Conservation (phyloP, 495 filamentous ascomycete species). For the Lophiostoma macrostomum region DNA sequence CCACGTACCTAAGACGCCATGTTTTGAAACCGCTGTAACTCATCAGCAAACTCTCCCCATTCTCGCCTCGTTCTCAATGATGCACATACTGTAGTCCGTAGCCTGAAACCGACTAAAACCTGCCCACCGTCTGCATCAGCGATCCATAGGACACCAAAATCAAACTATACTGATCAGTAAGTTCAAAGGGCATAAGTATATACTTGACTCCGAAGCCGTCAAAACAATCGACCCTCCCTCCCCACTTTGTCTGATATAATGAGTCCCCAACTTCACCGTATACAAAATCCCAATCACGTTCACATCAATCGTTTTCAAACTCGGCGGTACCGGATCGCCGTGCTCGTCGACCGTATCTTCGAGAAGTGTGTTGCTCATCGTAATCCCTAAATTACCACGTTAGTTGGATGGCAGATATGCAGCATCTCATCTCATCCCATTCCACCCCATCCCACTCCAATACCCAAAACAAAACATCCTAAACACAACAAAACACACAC, state of each 20-base stretch:
- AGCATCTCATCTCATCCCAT: no score
- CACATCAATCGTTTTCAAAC: constrained; percentile 23
- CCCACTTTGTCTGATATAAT: constrained; percentile 16
- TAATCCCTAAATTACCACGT: no score
- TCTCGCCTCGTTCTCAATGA: no score
- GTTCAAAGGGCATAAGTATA: neutral
- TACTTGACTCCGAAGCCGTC: constrained; percentile 33
- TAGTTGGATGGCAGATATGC: no score
- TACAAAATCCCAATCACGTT: constrained; percentile 32
- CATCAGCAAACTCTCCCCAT: no score
- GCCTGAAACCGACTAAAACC: constrained; percentile 17
- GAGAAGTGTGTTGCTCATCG: neutral
- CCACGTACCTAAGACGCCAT: constrained; percentile 35
- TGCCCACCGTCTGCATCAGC: neutral
- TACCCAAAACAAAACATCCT: no score
- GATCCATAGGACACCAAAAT: no score
- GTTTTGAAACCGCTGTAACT: constrained; percentile 29
- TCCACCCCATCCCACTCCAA: no score
- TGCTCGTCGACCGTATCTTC: constrained; percentile 28
- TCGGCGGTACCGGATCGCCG: constrained; percentile 22
- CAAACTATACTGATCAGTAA: no score
- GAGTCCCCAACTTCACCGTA: constrained; percentile 20
- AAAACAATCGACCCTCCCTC: constrained; percentile 34
- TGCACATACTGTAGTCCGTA: constrained; percentile 25
- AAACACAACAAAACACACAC: no score